Base-by-base conservation (phyloP, 176 grass and related monocot genomes). In the Otatea glauca region DNA sequence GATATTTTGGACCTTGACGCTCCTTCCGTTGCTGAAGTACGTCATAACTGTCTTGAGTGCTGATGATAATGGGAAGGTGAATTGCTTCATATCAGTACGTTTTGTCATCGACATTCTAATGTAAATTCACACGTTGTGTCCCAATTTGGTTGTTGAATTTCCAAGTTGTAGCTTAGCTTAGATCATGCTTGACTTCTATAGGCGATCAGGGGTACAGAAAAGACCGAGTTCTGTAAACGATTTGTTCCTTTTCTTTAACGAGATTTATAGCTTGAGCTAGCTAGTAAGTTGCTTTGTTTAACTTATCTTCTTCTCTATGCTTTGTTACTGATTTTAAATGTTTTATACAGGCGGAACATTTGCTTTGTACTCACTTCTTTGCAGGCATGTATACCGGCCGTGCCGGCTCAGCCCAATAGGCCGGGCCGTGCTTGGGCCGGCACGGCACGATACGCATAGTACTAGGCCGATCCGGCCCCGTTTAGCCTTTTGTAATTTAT, bases 311-410 rank as follows among this genome's bases (percentile, higher is more conserved):
- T 81, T 73, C 5, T 39, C 71, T 18, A 3, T 12, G 0, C 48
- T 58, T n/a, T 20, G 12, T 84, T 65, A 74, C 76, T 88, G 65
- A 81, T 50, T 47, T 24, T 7, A 53, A 71, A 70, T 73, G 29
- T 68, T 39, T 70, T 84, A 37, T 48, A 37, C 67, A 94, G 92
- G 92, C 6, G 92, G 89, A 49, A 64, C 86, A 6, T 89, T 94
- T 91, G 89, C 92, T 78, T 55, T 94, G 80, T 94, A 94, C 84
- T 91, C 92, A 41, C 86, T 94, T 34, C 92, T 94, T 41, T 94
- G 92, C 80, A 91, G 86, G 20, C 86, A 94, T 87, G 92, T 92
- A 94, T 29, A 29, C 1, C 1, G 29, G 29, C 29, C 29, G 29
- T 29, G 29, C 29, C 29, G 0, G 29, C 29, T 1, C 29, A 29